Base-by-base conservation (phyloP, 768 basidiomycete species). In the Leccinum arenicola region DNA sequence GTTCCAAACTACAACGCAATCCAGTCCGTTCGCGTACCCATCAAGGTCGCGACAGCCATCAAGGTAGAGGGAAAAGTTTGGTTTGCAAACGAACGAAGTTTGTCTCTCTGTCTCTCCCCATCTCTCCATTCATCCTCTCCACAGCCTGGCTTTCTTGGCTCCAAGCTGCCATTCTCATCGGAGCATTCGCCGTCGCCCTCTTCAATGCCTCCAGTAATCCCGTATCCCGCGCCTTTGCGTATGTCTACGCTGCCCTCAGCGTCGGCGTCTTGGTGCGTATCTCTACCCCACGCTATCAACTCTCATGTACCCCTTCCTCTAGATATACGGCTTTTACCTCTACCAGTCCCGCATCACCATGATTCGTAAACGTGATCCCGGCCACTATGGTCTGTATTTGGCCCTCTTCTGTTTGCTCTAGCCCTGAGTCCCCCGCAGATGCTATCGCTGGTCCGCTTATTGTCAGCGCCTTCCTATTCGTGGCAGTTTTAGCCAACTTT, bases 1-100 rank as follows among this genome's bases (percentile, higher is more conserved):
- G 47, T 48, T 2, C 47, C 45, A 49, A 88, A 93, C 72, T 93
- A 93, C 68, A 84, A 86, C 68, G 78, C 91, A 3, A 91, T 91
- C 71, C 88, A 82, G 65, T 69, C 78, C 3, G 84, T 93, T 38
- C 79, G 87, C 38, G 81, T 93, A 0, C 92, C 92, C 0, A 91
- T 88, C 77, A 95, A 94, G 74, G 84, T 91, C 21, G 77, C 88
- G 0, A 89, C 89, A 1, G 84, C 88, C 0, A 79, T 98, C 66
- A 90, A 86, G 62, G 93, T 98, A 17, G 95, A 98, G 70, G 87
- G 86, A 21, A 98, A 98, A 68, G 95, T 98, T 51, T 98, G 95
- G 95, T 96, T 98, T 71, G 94, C 95, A 9, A 97, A 97, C 68
- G 95, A 98, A 74, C 78, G 93, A 69, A 94, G 92, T 94, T 50